Evolutionary conservation across 495 filamentous ascomycete genomes (phyloP), one percentile per base, ranked within the genome.

Genomic region (Aspergillus olivimuriae): DNA sequence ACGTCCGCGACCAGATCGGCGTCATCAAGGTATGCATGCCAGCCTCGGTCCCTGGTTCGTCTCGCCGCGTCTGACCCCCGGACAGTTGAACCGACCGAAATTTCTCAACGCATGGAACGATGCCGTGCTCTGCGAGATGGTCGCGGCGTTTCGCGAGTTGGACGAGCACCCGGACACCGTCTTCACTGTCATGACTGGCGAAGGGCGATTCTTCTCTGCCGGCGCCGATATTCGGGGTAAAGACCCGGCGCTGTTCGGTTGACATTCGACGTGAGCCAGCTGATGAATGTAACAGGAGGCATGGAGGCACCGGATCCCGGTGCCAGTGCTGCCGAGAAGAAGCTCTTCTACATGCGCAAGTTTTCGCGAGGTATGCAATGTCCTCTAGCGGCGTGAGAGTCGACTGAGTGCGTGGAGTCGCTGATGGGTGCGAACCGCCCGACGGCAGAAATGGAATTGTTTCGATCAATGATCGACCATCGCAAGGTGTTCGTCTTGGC

Each of bases 151-250:
- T 15, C 49, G 49, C 35, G 48, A 52, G 16, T 41, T 55, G 4
- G 48, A 55, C 36, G 37, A 46, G 32, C 3, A 55, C 14, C 48
- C 48, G 2, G n/a, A 30, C 4, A 55, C 52, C 4, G 38, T 55
- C 4, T 55, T 55, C 24, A 55, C 52, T 0, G 48, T 55, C 11
- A 44, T 55, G 8, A 55, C 52, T 4, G 52, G 52, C 28, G 52
- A 55, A 49, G 52, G 52, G n/a, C 44, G 52, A 6, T 55, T 55
- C 45, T 55, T 55, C 21, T 55, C 52, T 5, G 48, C 52, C 12
- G 48, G 52, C 0, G 52, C 52, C 9, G 52, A 55, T 37, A 42
- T 55, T 6, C 12, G 45, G 19, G 40, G 46, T 49, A 19, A 15
- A 16, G 18, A 31, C 3, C n/a, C 0, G 52, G 48, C 9, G 52